A percentile compares a stretch with the other conserved stretches of the same genome.
Conservation (phyloP, 257 asterid species). For the Lycium barbarum region DNA sequence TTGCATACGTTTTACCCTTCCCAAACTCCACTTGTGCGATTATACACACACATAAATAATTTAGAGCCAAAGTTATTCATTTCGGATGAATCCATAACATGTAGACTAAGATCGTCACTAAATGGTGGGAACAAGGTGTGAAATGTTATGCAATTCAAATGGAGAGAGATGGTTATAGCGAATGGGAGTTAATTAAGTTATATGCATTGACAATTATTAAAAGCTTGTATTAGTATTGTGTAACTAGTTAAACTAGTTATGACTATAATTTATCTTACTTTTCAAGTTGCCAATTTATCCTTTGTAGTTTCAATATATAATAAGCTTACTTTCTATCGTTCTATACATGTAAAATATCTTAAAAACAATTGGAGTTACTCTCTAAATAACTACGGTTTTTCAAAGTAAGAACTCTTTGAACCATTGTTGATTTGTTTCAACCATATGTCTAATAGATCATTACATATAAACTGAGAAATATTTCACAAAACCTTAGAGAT, state of each 20-base stretch:
- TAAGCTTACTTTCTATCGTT: not conserved
- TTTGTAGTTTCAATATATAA: not conserved
- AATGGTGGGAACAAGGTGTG: not conserved
- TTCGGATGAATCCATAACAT: not conserved
- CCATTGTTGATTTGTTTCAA: not conserved
- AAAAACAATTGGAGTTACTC: not conserved
- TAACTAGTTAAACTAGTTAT: not conserved
- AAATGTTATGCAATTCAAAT: not conserved
- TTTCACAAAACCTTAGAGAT: not conserved
- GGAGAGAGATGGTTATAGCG: not conserved
- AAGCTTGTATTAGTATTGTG: not conserved
- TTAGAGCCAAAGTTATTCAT: not conserved
- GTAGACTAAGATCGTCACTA: not conserved
- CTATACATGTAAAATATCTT: not conserved
- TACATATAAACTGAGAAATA: not conserved
- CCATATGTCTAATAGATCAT: not conserved
- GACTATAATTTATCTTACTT: not conserved
- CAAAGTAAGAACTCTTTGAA: not conserved
- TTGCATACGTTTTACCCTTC: no score
- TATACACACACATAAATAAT: no score
- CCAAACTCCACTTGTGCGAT: no score
- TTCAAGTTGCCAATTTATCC: not conserved
- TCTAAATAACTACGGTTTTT: no score
- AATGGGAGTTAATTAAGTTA: not conserved
- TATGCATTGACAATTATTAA: not conserved